These are phyloP conservation scores for Coniferiporia sulphurascens DNA, from an alignment of 1,284 basidiomycete genomes.

Conservation along the genomic window DNA sequence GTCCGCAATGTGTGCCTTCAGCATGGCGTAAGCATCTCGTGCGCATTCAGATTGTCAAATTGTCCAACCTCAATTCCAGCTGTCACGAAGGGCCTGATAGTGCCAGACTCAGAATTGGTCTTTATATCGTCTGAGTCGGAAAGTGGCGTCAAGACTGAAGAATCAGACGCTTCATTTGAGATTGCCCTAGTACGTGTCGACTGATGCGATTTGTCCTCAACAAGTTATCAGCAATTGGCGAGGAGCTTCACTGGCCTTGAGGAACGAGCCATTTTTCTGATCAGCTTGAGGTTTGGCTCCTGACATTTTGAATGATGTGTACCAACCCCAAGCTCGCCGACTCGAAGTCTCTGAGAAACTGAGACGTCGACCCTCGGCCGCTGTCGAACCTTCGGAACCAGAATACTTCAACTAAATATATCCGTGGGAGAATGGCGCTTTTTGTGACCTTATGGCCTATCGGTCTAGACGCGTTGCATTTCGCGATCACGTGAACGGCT, in stretches of 20 bases:
- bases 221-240: no score
- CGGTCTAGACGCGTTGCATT: background rate
- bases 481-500: background rate
- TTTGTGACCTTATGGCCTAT: background rate
- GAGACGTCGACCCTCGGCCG: no score
- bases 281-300: background rate
- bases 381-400: no score
- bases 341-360: background rate
- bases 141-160: background rate
- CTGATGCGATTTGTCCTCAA: background rate
- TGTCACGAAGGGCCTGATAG: background rate
- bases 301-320: no score
- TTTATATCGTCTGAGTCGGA: background rate
- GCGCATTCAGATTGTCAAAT: background rate
- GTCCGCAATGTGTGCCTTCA: slow-evolving; percentile 25
- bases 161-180: background rate
- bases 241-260: background rate
- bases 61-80: background rate
- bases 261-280: background rate
- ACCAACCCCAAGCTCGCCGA: no score
- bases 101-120: no score
- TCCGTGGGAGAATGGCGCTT: background rate
- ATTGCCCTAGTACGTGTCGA: background rate
- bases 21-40: background rate
- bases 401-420: background rate